Base-by-base conservation (phyloP, 2,329 filamentous ascomycete genomes). In the Ophiostoma sp. region DNA sequence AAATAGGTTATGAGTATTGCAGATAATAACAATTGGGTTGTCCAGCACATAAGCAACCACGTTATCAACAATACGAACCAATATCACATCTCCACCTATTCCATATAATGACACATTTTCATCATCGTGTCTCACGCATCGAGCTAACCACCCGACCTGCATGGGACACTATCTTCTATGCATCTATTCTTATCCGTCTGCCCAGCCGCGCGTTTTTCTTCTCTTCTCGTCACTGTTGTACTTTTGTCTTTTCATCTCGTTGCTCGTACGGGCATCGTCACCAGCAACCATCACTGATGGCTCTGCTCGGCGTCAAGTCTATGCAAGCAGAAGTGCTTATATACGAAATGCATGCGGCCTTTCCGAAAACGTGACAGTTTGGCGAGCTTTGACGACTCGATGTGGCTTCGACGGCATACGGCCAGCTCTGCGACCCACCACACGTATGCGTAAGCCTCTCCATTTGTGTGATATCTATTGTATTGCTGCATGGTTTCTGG, bases 401-500 rank as follows among this genome's bases (percentile, higher is more conserved):
- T 27, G 55, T 40, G 27, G 38, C 52, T 36, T 5, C 38, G 18
- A 38, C 11, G 18, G 27, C 52, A 7, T 60, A 16, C 27, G 5
- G 27, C 55, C 27, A 60, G 49, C 18, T 60, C 18, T 60, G 9
- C 55, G 1, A 60, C 55, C 55, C 27, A 60, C 36, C 36, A 60
- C 18, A 27, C 16, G 27, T 55, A 27, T 60, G 55, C 55, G 55
- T 60, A 60, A 40, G 55, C 55, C 55, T 60, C 55, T 11, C 49
- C 18, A 55, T 55, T 9, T 36, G 49, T 9, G 49, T 8, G 49
- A 55, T 55, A 27, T 55, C 6, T 11, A 55, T 55, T 14, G 27
- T 9, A 55, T 27, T 55, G 49, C n/a, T 27, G 7, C 27, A 27
- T 11, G 18, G 8, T 11, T 18, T 18, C 49, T 27, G 14, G n/a